Base-by-base conservation (phyloP, 768 basidiomycete species). In the Russula griseocarnosa region DNA sequence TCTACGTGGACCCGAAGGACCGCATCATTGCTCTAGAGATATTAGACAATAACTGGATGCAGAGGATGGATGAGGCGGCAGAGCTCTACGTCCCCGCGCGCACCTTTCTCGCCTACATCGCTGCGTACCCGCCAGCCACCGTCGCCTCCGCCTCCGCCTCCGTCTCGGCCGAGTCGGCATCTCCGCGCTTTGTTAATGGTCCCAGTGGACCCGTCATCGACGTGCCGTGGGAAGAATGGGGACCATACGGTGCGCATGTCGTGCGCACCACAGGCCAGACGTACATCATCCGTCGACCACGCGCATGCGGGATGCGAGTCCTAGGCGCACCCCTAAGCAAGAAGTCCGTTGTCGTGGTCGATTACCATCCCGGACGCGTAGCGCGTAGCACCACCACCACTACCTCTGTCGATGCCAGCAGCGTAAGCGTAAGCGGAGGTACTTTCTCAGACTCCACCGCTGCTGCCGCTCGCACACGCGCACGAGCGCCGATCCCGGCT, bases 221-320 rank as follows among this genome's bases (percentile, higher is more conserved):
- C 6, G 63, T 65, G 18, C 58, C 53, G 2, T 65, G 63, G 63
- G 63, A 55, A 9, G 38, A 53, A 8, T 65, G 63, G 63, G 63
- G 58, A 5, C 58, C 63, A 0, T 40, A 55, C 22, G 63, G 59
- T 13, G 59, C 63, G 30, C 59, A 56, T 44, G 30, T 65, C 22
- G 32, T 65, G 49, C 63, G 63, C 14, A 3, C 54, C 5, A 1
- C 30, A 22, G 54, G 38, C 40, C 59, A 55, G 18, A 20, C 59
- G 18, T 61, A 61, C 47, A 65, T 60, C 24, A 36, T 65, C 30
- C 59, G 54, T 8, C 59, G 49, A 2, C 49, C 59, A 8, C 59
- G 63, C 14, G 40, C 40, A 7, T 61, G 63, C 18, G 63, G 63
- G 0, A 65, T 60, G 63, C 63, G 63, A 0, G 59, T 65, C 34